These are phyloP conservation scores for Oxalis stricta DNA, from an alignment of 441 rosid genomes.

Conservation along the genomic window DNA sequence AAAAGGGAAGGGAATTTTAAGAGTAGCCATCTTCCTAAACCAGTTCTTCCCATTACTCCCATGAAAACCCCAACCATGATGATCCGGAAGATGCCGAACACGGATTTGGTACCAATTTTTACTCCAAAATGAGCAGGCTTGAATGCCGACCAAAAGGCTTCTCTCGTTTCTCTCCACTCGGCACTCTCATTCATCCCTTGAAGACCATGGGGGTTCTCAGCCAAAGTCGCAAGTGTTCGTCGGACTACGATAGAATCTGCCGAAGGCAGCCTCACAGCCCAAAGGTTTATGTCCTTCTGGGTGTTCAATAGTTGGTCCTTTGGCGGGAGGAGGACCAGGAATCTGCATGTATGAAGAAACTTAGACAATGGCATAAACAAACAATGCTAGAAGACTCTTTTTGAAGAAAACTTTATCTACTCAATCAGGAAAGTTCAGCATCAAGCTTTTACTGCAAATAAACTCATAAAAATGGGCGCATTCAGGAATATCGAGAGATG, in stretches of 20 bases:
- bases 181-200: slow-evolving; percentile 56
- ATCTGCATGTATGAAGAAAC: slow-evolving; percentile 31
- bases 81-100: slow-evolving; percentile 34
- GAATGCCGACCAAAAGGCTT: slow-evolving; percentile 53
- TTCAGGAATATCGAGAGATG: too few relatives aligned
- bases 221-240: slow-evolving; percentile 50
- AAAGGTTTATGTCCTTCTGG: slow-evolving; percentile 62
- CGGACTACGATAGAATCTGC: slow-evolving; percentile 74
- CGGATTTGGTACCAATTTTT: slow-evolving; percentile 50
- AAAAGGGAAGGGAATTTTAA: slow-evolving; percentile 69
- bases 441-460: too few relatives aligned
- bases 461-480: too few relatives aligned
- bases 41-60: slow-evolving; percentile 34
- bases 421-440: too few relatives aligned
- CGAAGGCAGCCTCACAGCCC: slow-evolving; percentile 75
- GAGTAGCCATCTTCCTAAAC: slow-evolving; percentile 70
- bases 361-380: background rate
- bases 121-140: slow-evolving; percentile 78
- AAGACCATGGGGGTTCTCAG: slow-evolving; percentile 63
- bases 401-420: too few relatives aligned
- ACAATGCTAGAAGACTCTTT: too few relatives aligned
- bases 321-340: slow-evolving; percentile 55
- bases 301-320: slow-evolving; percentile 45
- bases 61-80: slow-evolving; percentile 45
- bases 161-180: slow-evolving; percentile 37